phyloP scores from a whole-genome alignment of 331 rosid genomes.

The Acacia pycnantha region DNA sequence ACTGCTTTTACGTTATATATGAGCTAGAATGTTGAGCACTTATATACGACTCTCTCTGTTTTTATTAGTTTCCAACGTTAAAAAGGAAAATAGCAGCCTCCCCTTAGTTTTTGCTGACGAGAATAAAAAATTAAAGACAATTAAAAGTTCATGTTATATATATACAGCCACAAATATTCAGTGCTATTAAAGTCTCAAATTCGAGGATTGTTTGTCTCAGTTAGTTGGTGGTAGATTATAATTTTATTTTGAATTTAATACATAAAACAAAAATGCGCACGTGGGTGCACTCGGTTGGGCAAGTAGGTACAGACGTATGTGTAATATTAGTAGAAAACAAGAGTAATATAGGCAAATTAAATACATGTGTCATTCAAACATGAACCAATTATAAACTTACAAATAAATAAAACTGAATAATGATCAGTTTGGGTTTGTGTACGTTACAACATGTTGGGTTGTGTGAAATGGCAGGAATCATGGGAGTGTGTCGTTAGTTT shows the following conservation, averaged over 20 bases:
- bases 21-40: too few relatives aligned
- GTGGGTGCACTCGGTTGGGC: not conserved
- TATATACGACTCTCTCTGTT: too few relatives aligned
- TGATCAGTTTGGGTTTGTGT: too few relatives aligned
- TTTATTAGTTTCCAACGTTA: not conserved
- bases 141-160: not conserved
- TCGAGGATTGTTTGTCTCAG: not conserved
- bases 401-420: too few relatives aligned
- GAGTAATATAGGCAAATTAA: not conserved
- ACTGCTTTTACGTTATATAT: not conserved
- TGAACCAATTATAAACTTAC: too few relatives aligned
- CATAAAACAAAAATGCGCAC: not conserved
- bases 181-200: not conserved
- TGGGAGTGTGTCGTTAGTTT: constrained; percentile 13
- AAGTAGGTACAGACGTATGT: not conserved
- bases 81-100: too few relatives aligned
- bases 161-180: not conserved
- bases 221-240: not conserved
- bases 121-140: too few relatives aligned
- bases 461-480: constrained; percentile 24
- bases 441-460: not conserved
- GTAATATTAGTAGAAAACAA: not conserved
- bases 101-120: too few relatives aligned
- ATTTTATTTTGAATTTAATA: not conserved
- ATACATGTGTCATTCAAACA: too few relatives aligned